Evolutionary conservation across 2,329 filamentous ascomycete genomes (phyloP).

Genomic region (Talaromyces sp.): DNA sequence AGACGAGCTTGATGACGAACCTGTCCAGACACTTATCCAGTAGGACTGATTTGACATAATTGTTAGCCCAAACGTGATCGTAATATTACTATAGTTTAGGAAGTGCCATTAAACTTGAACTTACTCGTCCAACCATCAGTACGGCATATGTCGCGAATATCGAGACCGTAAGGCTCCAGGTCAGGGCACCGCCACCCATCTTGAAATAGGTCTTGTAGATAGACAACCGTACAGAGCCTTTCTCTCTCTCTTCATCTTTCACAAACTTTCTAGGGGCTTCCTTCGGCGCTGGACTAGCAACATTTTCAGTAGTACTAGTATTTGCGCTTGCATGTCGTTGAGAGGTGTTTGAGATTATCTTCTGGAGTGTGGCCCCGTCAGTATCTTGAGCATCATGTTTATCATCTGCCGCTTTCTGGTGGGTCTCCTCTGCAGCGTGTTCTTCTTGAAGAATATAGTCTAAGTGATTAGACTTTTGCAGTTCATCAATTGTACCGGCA

Average conservation of each 20-base stretch:
- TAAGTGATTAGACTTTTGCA: slow-evolving; percentile 45
- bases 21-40: slow-evolving; percentile 53
- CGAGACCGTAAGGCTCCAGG: slow-evolving; percentile 60
- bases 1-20: slow-evolving; percentile 29
- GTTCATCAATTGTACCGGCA: slow-evolving; percentile 66
- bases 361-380: slow-evolving; percentile 25
- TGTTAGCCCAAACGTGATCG: neutral
- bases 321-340: slow-evolving; percentile 9
- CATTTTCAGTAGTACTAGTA: slow-evolving; percentile 14
- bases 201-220: slow-evolving; percentile 71
- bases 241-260: slow-evolving; percentile 73
- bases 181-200: slow-evolving; percentile 64
- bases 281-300: slow-evolving; percentile 21
- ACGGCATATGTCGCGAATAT: slow-evolving; percentile 60
- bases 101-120: slow-evolving; percentile 25
- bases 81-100: neutral
- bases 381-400: slow-evolving; percentile 11
- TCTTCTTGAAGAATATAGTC: slow-evolving; percentile 45
- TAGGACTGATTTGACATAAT: slow-evolving; percentile 38
- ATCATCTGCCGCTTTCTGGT: slow-evolving; percentile 17
- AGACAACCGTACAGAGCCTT: slow-evolving; percentile 66
- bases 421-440: slow-evolving; percentile 48
- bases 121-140: slow-evolving; percentile 56
- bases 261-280: slow-evolving; percentile 67
- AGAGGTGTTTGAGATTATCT: slow-evolving; percentile 24